Evolutionary conservation across 768 basidiomycete genomes (phyloP).

Genomic region (Agaricus subrufescens): DNA sequence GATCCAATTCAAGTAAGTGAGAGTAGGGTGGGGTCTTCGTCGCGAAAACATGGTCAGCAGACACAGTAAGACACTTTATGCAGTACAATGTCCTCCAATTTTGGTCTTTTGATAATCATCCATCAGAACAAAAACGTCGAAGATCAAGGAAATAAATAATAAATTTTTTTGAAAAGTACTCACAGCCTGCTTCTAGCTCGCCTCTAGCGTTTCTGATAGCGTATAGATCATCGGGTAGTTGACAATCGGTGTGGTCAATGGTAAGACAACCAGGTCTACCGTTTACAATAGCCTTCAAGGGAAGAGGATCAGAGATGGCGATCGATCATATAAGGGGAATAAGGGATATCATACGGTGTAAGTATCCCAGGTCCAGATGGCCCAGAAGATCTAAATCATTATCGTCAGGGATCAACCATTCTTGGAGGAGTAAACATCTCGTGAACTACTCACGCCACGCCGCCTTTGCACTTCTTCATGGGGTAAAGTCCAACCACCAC

Average conservation of each 20-base stretch:
- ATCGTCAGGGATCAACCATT: not conserved
- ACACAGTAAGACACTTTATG: conserved; percentile 38
- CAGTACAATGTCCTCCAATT: conserved; percentile 43
- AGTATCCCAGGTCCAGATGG: conserved; percentile 43
- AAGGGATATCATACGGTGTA: conserved; percentile 35
- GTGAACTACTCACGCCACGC: conserved; percentile 24
- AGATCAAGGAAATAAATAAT: not conserved
- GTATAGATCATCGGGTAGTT: conserved; percentile 43
- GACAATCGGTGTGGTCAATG: conserved; percentile 46
- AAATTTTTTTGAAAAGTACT: conserved; percentile 12
- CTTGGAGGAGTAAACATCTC: not conserved
- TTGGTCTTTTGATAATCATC: conserved; percentile 25
- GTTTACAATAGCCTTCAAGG: conserved; percentile 37
- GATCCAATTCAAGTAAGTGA: conserved; percentile 44
- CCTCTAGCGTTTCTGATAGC: conserved; percentile 25
- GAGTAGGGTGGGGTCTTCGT: conserved; percentile 34
- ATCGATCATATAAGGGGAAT: not conserved
- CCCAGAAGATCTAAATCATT: conserved; percentile 44
- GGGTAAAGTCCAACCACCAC: conserved; percentile 41
- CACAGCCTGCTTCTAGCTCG: conserved; percentile 38
- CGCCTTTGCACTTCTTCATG: conserved; percentile 42
- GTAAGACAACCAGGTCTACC: conserved; percentile 45
- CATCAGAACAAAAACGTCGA: not conserved
- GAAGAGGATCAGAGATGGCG: not conserved
- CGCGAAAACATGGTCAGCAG: conserved; percentile 38